Evolutionary conservation across 768 basidiomycete species (phyloP).

Genomic region (Mycena sanguinolenta): DNA sequence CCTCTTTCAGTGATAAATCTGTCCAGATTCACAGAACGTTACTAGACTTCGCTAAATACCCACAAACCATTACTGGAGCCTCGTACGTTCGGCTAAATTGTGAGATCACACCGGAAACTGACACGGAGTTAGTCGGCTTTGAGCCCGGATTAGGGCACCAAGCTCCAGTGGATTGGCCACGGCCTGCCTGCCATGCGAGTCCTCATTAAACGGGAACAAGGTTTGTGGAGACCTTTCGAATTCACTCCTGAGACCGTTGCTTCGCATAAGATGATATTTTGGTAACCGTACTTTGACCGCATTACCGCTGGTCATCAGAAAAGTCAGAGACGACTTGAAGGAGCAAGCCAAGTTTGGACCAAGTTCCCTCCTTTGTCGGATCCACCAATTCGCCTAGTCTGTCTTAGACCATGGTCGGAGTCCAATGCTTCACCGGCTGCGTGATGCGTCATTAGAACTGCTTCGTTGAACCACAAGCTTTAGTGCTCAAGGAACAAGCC

Average conservation of each 20-base stretch:
- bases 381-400: no score
- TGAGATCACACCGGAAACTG: background rate
- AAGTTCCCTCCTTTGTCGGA: no score
- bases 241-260: background rate
- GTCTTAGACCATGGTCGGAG: no score
- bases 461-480: no score
- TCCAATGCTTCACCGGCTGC: no score
- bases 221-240: conserved; percentile 7
- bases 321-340: background rate
- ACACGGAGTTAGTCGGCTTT: conserved; percentile 7
- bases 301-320: no score
- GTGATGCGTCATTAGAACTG: no score
- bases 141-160: conserved; percentile 13
- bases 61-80: background rate
- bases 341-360: no score
- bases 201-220: conserved; percentile 1
- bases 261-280: no score
- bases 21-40: conserved; percentile 4
- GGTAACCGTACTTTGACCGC: background rate
- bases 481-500: background rate
- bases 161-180: conserved; percentile 1
- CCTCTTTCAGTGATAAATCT: conserved; percentile 5
- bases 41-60: background rate
- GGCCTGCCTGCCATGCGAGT: conserved; percentile 2
- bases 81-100: background rate